Percentiles rank a stretch among this genome's conserved stretches.
Evolutionary conservation across 2,329 filamentous ascomycete species (phyloP).

Genomic region (Arthrobotrys conoides): DNA sequence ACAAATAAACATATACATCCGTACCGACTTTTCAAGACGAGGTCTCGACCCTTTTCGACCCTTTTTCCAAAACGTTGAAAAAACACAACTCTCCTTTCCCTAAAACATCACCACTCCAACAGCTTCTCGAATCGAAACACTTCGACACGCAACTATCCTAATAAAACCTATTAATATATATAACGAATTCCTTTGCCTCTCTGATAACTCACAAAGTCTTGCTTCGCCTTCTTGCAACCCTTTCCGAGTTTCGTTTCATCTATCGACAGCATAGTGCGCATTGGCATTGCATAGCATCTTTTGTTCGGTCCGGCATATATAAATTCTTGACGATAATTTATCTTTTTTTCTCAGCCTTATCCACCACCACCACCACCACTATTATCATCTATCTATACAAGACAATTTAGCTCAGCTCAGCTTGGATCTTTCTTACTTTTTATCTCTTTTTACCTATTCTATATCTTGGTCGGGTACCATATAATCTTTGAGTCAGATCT

Average conservation of each 20-base stretch:
- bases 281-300: conserved; percentile 45
- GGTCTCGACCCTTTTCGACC: conserved; percentile 30
- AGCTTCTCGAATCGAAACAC: conserved; percentile 8
- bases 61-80: conserved; percentile 9
- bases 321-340: conserved; percentile 40
- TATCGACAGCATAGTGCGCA: conserved; percentile 22
- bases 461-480: conserved; percentile 36
- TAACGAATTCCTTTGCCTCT: conserved; percentile 54
- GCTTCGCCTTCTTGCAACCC: conserved; percentile 21
- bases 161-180: conserved; percentile 58
- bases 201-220: conserved; percentile 31
- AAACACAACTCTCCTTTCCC: conserved; percentile 47
- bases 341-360: conserved; percentile 18
- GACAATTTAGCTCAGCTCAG: conserved; percentile 12
- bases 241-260: conserved; percentile 12
- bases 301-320: conserved; percentile 34
- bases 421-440: neutral
- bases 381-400: neutral
- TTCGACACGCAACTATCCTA: conserved; percentile 11
- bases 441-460: neutral
- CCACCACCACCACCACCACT: neutral
- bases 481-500: conserved; percentile 16
- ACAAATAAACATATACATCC: conserved; percentile 2
- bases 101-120: conserved; percentile 45
- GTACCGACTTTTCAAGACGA: conserved; percentile 33